Conservation (phyloP, 2,329 filamentous ascomycete species). For the Neonectria faginata region DNA sequence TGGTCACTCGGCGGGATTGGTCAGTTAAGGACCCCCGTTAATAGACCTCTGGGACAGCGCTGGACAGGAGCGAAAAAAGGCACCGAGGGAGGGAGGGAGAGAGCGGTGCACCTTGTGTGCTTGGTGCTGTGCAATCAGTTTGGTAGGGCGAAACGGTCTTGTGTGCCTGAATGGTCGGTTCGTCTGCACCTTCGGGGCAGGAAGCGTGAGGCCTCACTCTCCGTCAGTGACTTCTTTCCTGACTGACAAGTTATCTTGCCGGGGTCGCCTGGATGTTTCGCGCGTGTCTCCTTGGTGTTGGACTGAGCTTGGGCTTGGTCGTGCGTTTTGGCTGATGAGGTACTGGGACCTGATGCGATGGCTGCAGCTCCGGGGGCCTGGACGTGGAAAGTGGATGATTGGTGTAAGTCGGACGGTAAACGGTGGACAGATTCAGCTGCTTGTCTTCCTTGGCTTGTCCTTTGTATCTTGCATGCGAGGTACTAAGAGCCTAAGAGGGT, state of each 20-base stretch:
- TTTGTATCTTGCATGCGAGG: constrained; percentile 2
- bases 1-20: constrained; percentile 28
- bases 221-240: constrained; percentile 9
- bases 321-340: constrained; percentile 23
- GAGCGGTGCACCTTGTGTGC: not conserved
- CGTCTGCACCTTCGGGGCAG: constrained; percentile 4
- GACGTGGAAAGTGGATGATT: constrained; percentile 14
- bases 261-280: constrained; percentile 19
- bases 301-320: constrained; percentile 23
- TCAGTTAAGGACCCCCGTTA: constrained; percentile 22
- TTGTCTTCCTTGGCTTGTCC: not conserved
- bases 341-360: constrained; percentile 26
- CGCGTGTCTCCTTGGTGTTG: constrained; percentile 12
- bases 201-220: constrained; percentile 13
- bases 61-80: constrained; percentile 12
- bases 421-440: constrained; percentile 5
- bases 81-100: not conserved
- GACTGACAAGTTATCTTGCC: constrained; percentile 4
- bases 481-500: not conserved
- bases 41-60: constrained; percentile 27
- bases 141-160: constrained; percentile 4
- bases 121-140: constrained; percentile 5
- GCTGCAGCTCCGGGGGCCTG: constrained; percentile 17
- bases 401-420: constrained; percentile 32
- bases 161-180: not conserved